A percentile compares a stretch with the other conserved stretches of the same genome.
Conservation (phyloP, 78 protist genomes). For the Planoprotostelium fungivorum region DNA sequence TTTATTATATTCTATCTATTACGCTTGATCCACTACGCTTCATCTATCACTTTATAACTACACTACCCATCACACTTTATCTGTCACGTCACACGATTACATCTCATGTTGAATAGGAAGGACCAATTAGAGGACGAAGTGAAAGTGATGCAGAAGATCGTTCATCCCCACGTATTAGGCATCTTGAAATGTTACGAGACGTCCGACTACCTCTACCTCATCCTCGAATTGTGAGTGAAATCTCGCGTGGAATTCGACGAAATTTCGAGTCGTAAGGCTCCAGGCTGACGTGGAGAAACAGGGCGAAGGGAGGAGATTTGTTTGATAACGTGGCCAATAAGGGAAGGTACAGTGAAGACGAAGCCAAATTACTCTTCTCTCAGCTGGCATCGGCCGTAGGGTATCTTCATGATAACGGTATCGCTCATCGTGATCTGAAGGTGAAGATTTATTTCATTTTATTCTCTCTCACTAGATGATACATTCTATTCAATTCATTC, state of each 20-base stretch:
- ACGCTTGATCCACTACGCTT: no score
- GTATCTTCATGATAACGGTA: constrained; percentile 57
- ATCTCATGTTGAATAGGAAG: constrained; percentile 18
- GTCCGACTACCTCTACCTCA: constrained; percentile 24
- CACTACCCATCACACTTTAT: no score
- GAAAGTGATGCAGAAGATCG: constrained; percentile 21
- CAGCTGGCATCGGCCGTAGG: constrained; percentile 50
- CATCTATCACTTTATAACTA: constrained; percentile 40
- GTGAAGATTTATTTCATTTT: neutral
- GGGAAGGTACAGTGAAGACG: constrained; percentile 11
- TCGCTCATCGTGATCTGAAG: neutral
- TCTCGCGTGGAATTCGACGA: no score
- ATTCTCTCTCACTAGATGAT: no score
- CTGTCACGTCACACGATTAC: neutral
- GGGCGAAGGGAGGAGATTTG: constrained; percentile 40
- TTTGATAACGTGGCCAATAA: constrained; percentile 8
- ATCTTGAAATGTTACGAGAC: constrained; percentile 35
- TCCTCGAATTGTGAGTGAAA: constrained; percentile 24
- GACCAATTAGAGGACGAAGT: constrained; percentile 68
- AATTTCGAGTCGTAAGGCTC: neutral
- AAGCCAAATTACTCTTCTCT: constrained; percentile 14
- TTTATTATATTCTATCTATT: no score
- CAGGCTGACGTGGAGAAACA: neutral
- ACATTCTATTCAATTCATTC: no score
- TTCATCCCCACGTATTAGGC: constrained; percentile 43